Evolutionary conservation across 192 early-diverging fungal species (phyloP).

Genomic region (Umbelopsis isabellina): DNA sequence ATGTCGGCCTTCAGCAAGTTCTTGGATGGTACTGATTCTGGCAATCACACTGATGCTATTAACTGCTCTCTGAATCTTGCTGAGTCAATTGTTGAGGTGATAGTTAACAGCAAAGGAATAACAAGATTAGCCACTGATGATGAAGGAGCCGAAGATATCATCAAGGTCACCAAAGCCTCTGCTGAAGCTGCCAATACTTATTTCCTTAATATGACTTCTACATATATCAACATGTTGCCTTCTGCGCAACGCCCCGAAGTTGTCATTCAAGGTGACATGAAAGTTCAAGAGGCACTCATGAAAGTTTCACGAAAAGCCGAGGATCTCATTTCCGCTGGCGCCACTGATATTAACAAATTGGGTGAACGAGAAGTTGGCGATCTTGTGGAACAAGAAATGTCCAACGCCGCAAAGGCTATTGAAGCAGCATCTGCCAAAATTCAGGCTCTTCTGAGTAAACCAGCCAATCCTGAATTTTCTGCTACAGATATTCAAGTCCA

Average conservation of each 20-base stretch:
- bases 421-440: constrained; percentile 86
- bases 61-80: constrained; percentile 78
- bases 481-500: constrained; percentile 88
- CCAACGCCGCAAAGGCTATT: constrained; percentile 87
- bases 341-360: constrained; percentile 56
- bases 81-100: constrained; percentile 79
- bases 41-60: constrained; percentile 89
- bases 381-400: constrained; percentile 93
- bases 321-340: constrained; percentile 69
- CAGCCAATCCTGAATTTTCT: constrained; percentile 69
- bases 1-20: constrained; percentile 48
- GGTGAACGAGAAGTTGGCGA: constrained; percentile 81
- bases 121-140: constrained; percentile 82
- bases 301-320: constrained; percentile 77
- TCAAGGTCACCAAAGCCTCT: constrained; percentile 63
- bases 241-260: constrained; percentile 70
- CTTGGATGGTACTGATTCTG: constrained; percentile 47
- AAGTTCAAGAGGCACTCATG: constrained; percentile 76
- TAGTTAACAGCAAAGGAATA: constrained; percentile 90
- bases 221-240: constrained; percentile 64
- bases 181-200: constrained; percentile 76
- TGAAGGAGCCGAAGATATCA: constrained; percentile 79
- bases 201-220: constrained; percentile 88
- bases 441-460: constrained; percentile 77
- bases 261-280: constrained; percentile 74